Base-by-base conservation (phyloP, 2,329 filamentous ascomycete species). In the Microcyclosporella mali region DNA sequence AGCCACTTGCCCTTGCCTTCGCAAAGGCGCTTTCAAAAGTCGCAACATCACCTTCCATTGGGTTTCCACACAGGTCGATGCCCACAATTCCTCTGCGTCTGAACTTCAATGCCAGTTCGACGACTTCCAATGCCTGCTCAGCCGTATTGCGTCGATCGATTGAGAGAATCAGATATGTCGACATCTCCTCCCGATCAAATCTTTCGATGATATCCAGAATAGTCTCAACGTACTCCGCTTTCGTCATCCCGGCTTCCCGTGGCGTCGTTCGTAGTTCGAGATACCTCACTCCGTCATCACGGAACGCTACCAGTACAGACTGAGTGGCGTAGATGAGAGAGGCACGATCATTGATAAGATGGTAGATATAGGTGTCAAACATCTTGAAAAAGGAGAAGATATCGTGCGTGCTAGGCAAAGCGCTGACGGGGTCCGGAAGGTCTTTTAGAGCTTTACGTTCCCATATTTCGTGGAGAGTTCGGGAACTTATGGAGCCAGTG, bases 231-330 rank as follows among this genome's bases (percentile, higher is more conserved):
- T 92, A 90, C 41, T 70, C 68, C 3, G 74, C 73, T 49, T 80
- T 79, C 17, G 79, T 76, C 30, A 86, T 66, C 11, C 65, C 65
- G 4, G 70, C 67, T 2, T 74, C 72, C 40, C 87, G 78, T 1
- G 87, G 87, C 1, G 85, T 92, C 1, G 86, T 90, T 33, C 87
- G 79, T 17, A 92, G 75, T 61, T 94, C 87, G 10, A 89, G 73
- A 59, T 92, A 90, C 43, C 77, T 72, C 12, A 90, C 81, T 28
- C 84, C 84, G 57, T 92, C 86, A 18, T 64, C 61, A 38, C 75
- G 70, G 57, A 92, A 94, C 55, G 80, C 75, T 15, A 67, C 47
- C 6, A 88, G 71, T 33, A 89, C 84, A 4, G 77, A 73, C 32
- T 66, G 69, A 1, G 85, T 88, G 18, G 84, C 78, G 54, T 77